phyloP scores from a whole-genome alignment of 169 alveolate species.

The Eimeria falciformis region DNA sequence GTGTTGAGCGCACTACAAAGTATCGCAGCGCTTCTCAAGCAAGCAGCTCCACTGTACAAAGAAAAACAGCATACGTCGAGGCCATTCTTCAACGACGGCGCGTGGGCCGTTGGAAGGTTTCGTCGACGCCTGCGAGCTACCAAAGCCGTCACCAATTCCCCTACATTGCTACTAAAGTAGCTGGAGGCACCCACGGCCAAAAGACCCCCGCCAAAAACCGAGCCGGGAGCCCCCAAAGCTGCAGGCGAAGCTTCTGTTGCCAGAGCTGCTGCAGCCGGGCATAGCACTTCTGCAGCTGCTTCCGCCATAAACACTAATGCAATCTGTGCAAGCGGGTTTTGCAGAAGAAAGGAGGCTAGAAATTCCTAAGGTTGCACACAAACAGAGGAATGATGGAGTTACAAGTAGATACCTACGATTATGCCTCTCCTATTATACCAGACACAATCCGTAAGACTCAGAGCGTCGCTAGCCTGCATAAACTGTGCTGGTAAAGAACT shows the following conservation, averaged over 20 bases:
- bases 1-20: not conserved
- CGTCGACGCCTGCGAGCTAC: not conserved
- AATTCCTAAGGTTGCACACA: slow-evolving; percentile 24
- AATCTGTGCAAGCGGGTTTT: slow-evolving; percentile 52
- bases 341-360: slow-evolving; percentile 17
- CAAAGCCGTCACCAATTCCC: slow-evolving; percentile 20
- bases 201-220: not conserved
- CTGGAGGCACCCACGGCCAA: not conserved
- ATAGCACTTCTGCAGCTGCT: slow-evolving; percentile 8
- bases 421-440: no score
- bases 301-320: slow-evolving; percentile 39
- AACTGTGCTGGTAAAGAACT: no score
- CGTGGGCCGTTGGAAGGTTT: not conserved
- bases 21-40: not conserved
- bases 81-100: slow-evolving; percentile 44
- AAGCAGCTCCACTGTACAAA: not conserved
- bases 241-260: not conserved
- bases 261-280: not conserved
- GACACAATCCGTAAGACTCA: no score
- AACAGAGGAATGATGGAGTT: no score
- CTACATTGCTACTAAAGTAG: slow-evolving; percentile 42
- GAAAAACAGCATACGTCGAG: not conserved
- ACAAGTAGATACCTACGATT: no score
- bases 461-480: no score
- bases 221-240: not conserved